Evolutionary conservation across 495 filamentous ascomycete genomes (phyloP), one percentile per base, ranked within the genome.

Genomic region (Penicillium psychrofluorescens): DNA sequence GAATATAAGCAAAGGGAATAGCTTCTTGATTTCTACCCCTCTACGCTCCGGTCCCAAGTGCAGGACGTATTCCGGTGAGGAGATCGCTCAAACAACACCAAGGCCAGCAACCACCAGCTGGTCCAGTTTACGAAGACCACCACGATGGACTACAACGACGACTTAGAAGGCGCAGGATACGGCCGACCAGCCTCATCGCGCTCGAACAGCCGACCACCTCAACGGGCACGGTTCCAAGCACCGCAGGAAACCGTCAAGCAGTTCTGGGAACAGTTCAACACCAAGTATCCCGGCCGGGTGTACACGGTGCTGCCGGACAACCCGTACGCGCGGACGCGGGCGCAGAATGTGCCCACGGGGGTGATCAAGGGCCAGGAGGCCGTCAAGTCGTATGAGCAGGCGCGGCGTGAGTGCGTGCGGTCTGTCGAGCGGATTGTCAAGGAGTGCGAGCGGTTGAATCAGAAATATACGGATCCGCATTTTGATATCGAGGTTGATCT

Each of bases 401-500:
- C 88, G 2, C 77, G 72, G 13, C 71, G 68, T 4, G 74, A 78
- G 38, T 95, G 91, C 65, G 64, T 66, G 43, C 72, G 70, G 36
- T 88, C 89, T 40, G 90, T 95, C 6, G 79, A 78, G 29, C 84
- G 87, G 54, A 95, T 95, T 54, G 78, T 84, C 8, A 80, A 74
- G 49, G 89, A 95, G 63, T 95, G 90, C 61, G 71, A 80, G 16
- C 75, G 86, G 8, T 70, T 92, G 45, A 95, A 96, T 61, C 83
- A 88, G 58, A 95, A 91, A 61, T 96, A 95, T 56, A 78, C 84
- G 4, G 90, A 96, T 63, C 78, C 83, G 22, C 81, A 91, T 62
- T 95, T 95, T 57, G 87, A 95, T 59, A 82, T 96, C 39, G 86
- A 90, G 53, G 71, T 77, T 42, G 90, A 94, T 56, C 67, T 90